phyloP scores from a whole-genome alignment of 169 alveolate genomes.

The Plasmodium vivax region DNA sequence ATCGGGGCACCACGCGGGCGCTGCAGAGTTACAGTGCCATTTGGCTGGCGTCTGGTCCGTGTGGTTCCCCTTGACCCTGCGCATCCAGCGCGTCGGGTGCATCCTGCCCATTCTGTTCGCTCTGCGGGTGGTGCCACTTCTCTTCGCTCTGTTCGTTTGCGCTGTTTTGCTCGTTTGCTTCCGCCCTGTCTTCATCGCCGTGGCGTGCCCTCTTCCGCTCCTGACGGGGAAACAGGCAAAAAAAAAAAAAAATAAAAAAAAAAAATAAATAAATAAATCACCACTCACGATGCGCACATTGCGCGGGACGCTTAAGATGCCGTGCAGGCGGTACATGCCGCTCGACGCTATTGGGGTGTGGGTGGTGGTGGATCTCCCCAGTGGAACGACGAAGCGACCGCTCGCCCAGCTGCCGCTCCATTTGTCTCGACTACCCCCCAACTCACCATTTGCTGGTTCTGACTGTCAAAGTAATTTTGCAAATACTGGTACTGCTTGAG shows the following conservation, averaged over 20 bases:
- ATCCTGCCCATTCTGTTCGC: not conserved
- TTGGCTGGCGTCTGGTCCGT: not conserved
- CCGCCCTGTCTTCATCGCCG: not conserved
- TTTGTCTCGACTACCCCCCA: not conserved
- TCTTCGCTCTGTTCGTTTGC: not conserved
- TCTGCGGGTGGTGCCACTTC: no score
- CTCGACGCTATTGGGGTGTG: not conserved
- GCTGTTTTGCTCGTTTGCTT: not conserved
- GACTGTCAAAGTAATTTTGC: conserved; percentile 51
- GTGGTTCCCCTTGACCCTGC: not conserved
- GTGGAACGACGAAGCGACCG: not conserved
- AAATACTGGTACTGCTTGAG: conserved; percentile 62
- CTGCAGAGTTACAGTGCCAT: not conserved
- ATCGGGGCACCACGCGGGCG: not conserved
- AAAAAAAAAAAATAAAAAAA: conserved; percentile 1
- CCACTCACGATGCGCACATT: not conserved
- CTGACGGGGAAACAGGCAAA: not conserved
- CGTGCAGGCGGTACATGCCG: no score
- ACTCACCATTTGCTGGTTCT: conserved; percentile 51
- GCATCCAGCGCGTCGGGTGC: not conserved
- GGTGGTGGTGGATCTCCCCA: not conserved
- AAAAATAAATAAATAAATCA: not conserved
- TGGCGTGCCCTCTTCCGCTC: conserved; percentile 9
- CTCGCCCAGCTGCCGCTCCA: not conserved
- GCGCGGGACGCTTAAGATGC: no score